phyloP scores from a whole-genome alignment of 371 early-diverging fungal species.

The Thermomucor indicae-seudaticae region DNA sequence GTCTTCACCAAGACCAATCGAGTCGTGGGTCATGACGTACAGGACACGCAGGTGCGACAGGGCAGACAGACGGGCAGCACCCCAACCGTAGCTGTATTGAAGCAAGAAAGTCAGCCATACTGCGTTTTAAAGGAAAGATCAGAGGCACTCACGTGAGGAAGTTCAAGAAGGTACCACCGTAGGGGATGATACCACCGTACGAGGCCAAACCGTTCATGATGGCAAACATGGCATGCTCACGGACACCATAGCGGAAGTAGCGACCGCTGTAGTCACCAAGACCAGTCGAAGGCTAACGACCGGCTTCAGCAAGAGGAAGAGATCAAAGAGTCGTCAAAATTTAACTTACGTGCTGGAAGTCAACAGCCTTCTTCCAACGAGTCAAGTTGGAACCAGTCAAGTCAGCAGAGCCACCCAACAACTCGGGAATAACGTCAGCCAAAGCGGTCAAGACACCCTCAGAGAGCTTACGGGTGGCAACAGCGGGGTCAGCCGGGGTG shows the following conservation, averaged over 20 bases:
- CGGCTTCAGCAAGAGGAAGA: no score
- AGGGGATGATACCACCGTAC: conserved; percentile 88
- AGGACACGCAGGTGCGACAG: conserved; percentile 84
- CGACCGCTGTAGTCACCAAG: conserved; percentile 84
- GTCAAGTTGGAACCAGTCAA: conserved; percentile 93
- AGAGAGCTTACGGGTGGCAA: conserved; percentile 84
- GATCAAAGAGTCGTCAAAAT: not conserved
- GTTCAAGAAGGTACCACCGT: conserved; percentile 97
- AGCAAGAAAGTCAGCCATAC: not conserved
- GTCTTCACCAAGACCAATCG: conserved; percentile 99
- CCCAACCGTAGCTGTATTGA: conserved; percentile 57
- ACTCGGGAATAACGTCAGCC: conserved; percentile 70
- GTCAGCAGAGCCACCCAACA: conserved; percentile 97
- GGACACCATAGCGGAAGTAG: conserved; percentile 96
- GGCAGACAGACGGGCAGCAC: conserved; percentile 92
- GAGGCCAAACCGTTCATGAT: conserved; percentile 94
- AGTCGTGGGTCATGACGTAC: conserved; percentile 99
- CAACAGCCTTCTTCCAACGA: conserved; percentile 85
- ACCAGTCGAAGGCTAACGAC: conserved; percentile 37
- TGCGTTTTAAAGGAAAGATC: not conserved
- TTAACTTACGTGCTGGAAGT: conserved; percentile 73
- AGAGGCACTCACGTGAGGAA: conserved; percentile 72
- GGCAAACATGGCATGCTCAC: conserved; percentile 99
- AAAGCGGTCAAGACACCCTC: conserved; percentile 78
- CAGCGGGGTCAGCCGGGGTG: conserved; percentile 67